Evolutionary conservation across 2,329 filamentous ascomycete genomes (phyloP).

Genomic region (Fusarium sp.): DNA sequence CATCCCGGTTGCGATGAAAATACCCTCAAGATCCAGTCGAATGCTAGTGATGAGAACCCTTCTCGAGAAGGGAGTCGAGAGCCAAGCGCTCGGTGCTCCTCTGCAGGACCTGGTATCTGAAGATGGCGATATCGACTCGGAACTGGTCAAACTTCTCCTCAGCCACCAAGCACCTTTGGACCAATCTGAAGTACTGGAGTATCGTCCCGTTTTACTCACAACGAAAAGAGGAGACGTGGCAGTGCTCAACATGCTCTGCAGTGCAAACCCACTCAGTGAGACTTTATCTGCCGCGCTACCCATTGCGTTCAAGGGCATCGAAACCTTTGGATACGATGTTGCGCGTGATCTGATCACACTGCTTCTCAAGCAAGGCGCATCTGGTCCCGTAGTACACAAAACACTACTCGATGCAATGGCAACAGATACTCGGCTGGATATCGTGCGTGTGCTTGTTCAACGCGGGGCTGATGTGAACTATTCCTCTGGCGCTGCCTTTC

Average conservation of each 20-base stretch:
- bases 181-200: not conserved
- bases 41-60: not conserved
- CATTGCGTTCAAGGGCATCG: not conserved
- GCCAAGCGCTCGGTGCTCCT: not conserved
- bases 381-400: not conserved
- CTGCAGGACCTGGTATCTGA: not conserved
- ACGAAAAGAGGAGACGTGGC: constrained; percentile 3
- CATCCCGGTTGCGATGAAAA: not conserved
- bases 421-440: not conserved
- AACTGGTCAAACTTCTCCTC: constrained; percentile 10
- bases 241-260: constrained; percentile 15
- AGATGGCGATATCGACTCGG: not conserved
- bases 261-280: not conserved
- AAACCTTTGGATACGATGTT: not conserved
- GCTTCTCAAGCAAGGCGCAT: constrained; percentile 12
- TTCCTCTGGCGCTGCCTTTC: not conserved
- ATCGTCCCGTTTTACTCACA: not conserved
- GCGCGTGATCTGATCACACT: constrained; percentile 1
- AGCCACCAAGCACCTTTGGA: constrained; percentile 13
- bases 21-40: not conserved
- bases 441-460: constrained; percentile 1
- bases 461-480: constrained; percentile 16
- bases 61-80: constrained; percentile 8
- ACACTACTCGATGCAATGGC: not conserved
- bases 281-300: constrained; percentile 12